Conservation (phyloP, 306 rosid species). For the Senna tora region DNA sequence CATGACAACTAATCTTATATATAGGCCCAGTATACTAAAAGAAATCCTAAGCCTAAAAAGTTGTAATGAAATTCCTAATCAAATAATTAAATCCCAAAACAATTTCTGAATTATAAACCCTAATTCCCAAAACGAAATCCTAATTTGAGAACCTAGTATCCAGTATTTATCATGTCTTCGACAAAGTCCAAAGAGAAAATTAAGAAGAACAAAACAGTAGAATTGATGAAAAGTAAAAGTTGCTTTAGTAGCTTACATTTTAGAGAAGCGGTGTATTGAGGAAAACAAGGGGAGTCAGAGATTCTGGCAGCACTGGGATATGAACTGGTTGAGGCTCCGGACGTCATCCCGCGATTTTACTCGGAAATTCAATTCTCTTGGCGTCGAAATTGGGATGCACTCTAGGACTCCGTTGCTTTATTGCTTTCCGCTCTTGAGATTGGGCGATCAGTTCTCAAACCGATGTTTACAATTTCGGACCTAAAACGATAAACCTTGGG, state of each 20-base stretch:
- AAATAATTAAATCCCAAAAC: not conserved
- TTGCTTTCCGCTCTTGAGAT: too few species aligned
- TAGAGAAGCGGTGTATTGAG: constrained; percentile 88
- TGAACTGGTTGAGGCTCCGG: constrained; percentile 57
- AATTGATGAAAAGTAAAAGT: not conserved
- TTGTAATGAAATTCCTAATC: not conserved
- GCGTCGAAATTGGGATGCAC: too few species aligned
- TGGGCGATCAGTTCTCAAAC: too few species aligned
- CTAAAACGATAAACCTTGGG: too few species aligned
- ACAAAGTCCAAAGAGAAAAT: not conserved
- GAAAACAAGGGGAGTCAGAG: constrained; percentile 83
- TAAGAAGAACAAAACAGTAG: not conserved
- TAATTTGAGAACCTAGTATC: not conserved
- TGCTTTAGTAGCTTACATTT: constrained; percentile 52
- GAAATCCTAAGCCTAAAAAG: too few species aligned
- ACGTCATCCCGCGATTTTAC: constrained; percentile 47
- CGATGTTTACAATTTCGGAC: too few species aligned
- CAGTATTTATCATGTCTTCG: not conserved
- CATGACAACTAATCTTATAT: too few species aligned
- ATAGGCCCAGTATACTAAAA: too few species aligned
- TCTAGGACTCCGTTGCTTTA: too few species aligned
- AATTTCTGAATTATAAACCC: not conserved
- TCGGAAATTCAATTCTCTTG: not conserved
- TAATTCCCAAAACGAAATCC: not conserved
- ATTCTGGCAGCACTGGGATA: constrained; percentile 75